Evolutionary conservation across 2,329 filamentous ascomycete species (phyloP).

Genomic region (Aspergillaceae sp.): DNA sequence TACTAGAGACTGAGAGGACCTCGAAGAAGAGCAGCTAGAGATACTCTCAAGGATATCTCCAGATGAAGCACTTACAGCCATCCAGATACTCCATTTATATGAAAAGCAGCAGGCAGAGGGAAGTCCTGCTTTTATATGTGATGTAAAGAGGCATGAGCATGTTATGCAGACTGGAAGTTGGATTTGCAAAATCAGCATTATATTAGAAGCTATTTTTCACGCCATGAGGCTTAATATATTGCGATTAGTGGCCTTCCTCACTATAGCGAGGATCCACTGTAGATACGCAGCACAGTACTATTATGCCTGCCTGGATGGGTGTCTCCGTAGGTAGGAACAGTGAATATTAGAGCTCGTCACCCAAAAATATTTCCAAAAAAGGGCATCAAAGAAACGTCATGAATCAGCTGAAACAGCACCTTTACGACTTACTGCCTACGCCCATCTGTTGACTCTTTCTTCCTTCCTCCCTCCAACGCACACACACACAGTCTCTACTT

Average conservation of each 20-base stretch:
- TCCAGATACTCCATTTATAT: background rate
- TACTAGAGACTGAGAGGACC: background rate
- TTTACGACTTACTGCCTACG: no score
- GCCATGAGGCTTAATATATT: background rate
- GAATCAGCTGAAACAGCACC: no score
- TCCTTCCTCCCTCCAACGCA: no score
- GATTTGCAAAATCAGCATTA: background rate
- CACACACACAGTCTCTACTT: no score
- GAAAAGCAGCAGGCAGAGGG: background rate
- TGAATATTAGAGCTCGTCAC: no score
- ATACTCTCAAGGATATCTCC: background rate
- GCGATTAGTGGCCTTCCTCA: background rate
- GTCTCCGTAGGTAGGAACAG: background rate
- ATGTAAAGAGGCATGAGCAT: background rate
- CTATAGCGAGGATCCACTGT: background rate
- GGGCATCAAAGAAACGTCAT: no score
- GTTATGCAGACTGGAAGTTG: background rate
- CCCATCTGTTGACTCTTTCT: no score
- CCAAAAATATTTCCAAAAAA: no score
- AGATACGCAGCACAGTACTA: no score
- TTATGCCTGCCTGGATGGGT: background rate
- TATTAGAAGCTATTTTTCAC: background rate
- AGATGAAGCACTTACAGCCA: background rate
- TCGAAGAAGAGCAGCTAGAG: background rate
- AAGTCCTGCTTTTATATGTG: background rate